A percentile compares a stretch with the other conserved stretches of the same genome.
Conservation (phyloP, 495 filamentous ascomycete genomes). For the Ascobolus immersus region DNA sequence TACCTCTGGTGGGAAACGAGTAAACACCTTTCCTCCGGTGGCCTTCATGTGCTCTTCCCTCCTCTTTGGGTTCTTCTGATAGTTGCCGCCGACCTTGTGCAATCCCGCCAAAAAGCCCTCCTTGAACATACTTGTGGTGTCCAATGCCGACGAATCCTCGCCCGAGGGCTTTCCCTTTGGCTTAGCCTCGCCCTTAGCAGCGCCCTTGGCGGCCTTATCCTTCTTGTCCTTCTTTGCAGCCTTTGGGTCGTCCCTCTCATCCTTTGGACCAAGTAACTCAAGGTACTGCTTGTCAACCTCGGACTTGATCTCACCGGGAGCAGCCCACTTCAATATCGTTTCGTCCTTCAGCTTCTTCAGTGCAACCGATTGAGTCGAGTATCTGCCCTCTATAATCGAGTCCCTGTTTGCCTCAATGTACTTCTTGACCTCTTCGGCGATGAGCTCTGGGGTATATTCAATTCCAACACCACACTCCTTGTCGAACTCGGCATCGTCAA, state of each 20-base stretch:
- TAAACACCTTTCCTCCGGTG: conserved; percentile 19
- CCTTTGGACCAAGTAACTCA: conserved; percentile 13
- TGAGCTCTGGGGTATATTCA: conserved; percentile 9
- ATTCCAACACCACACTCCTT: conserved; percentile 15
- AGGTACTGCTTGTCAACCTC: conserved; percentile 11
- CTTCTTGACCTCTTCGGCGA: conserved; percentile 6
- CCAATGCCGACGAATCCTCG: conserved; percentile 7
- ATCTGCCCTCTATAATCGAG: conserved; percentile 12
- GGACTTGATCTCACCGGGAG: conserved; percentile 12
- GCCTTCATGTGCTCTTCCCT: conserved; percentile 13
- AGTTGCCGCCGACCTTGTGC: conserved; percentile 15
- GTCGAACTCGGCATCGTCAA: conserved; percentile 10
- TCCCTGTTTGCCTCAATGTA: conserved; percentile 8
- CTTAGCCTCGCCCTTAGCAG: conserved; percentile 1
- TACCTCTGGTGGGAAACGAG: conserved; percentile 70
- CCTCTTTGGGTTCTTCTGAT: conserved; percentile 11
- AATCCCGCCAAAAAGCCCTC: conserved; percentile 13
- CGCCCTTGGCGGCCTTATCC: conserved; percentile 3
- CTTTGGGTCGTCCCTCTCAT: conserved; percentile 13
- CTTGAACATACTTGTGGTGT: conserved; percentile 11
- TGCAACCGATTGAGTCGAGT: conserved; percentile 9
- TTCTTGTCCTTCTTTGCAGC: neutral
- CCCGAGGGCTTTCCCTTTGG: conserved; percentile 6
- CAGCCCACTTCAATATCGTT: conserved; percentile 13
- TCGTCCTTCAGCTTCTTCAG: conserved; percentile 10